Percentiles rank a stretch among this genome's conserved stretches.
Evolutionary conservation across 495 filamentous ascomycete genomes (phyloP).

Genomic region (Rostrohypoxylon terebratum): DNA sequence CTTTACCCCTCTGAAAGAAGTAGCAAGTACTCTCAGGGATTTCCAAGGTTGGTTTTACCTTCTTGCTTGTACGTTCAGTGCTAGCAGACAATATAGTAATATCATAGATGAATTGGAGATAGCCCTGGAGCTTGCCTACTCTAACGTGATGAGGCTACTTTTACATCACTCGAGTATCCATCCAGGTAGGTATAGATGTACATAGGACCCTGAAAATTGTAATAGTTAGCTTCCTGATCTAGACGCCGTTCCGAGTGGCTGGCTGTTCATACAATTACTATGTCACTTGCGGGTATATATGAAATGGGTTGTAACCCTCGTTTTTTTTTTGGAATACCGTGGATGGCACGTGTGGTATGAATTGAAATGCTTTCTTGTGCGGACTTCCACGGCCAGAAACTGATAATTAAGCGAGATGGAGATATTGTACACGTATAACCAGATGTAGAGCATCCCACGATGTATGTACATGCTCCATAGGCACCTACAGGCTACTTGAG

Average conservation of each 20-base stretch:
- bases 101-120: conserved; percentile 1
- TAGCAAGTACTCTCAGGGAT: conserved; percentile 2
- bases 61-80: conserved; percentile 1
- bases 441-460: conserved; percentile 6
- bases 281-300: conserved; percentile 13
- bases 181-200: not conserved
- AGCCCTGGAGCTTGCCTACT: not conserved
- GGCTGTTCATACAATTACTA: not conserved
- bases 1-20: conserved; percentile 11
- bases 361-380: conserved; percentile 13
- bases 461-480: conserved; percentile 5
- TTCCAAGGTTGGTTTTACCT: not conserved
- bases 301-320: not conserved
- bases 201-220: not conserved
- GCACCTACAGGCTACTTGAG: too few relatives aligned
- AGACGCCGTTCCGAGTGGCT: conserved; percentile 28
- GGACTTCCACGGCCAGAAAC: conserved; percentile 20
- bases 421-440: conserved; percentile 1
- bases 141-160: not conserved
- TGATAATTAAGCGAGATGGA: conserved; percentile 41
- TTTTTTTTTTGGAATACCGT: conserved; percentile 6
- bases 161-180: not conserved
- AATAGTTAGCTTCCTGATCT: conserved; percentile 26
- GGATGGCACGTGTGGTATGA: conserved; percentile 17
- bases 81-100: not conserved